Evolutionary conservation across 345 rosid species (phyloP), one percentile per base, ranked within the genome.

Genomic region (Eucalyptus brandiana): DNA sequence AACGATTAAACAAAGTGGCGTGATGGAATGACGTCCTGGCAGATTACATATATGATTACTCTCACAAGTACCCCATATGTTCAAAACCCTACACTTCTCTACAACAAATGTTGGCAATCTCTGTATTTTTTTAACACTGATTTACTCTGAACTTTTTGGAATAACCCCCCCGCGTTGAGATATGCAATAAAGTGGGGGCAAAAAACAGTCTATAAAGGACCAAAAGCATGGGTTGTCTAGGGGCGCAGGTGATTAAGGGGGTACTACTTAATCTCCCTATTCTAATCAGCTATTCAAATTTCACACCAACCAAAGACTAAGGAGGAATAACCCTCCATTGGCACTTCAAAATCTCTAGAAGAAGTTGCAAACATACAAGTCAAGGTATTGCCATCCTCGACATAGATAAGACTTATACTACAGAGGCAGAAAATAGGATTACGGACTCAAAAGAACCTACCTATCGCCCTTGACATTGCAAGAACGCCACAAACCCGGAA

Each of bases 391-490:
- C 12, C 4, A 19, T 17, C 62, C 40, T 50, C 42, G 0, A 86
- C 19, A 1, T n/a, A 34, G 54, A 86, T 18, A 49, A 86, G 54
- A 12, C 42, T 8, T 24, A 49, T 11, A 42, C 86, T 26, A 83
- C 19, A 23, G 50, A 60, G 4, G 47, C 28, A 7, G 85, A 76
- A 76, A 76, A 40, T 76, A 76, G 47, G 47, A 40, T 40, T 3
- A 65, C 17, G 9, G 81, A 85, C 34, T 21, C 15, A 21, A 69
- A 69, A 47, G 42, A 67, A 76, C 87, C 42, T 91, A 95, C 98
- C 98, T 6, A 97, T 95, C 30, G 99, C 93, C 87, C 99, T 95
- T 54, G 99, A 97, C 96, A 96, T 96, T n/a, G 99, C 98, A 67
- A 97, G 98, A 69, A 96, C 97, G 58, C 98, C 97, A 11, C 93